Evolutionary conservation across 176 grass and related monocot species (phyloP).

Genomic region (sorghum (Sorghum bicolor)): Sorghum_bicolor_NCBIv3 NC_012875.2:60042001-60042500

Average conservation of each 20-base stretch:
- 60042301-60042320: not conserved
- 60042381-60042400: slow-evolving; percentile 13
- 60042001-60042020: too few species aligned
- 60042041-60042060: too few species aligned
- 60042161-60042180: not conserved
- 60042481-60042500: slow-evolving; percentile 19
- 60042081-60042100: too few species aligned
- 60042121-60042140: too few species aligned
- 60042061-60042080: too few species aligned
- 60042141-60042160: not conserved
- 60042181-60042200: not conserved
- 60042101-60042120: too few species aligned
- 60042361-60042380: slow-evolving; percentile 13
- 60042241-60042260: not conserved
- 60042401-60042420: not conserved
- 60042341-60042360: not conserved
- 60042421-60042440: not conserved
- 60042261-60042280: not conserved
- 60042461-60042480: not conserved
- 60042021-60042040: too few species aligned
- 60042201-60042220: too few species aligned
- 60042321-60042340: not conserved
- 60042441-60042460: not conserved
- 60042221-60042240: not conserved
- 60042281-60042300: not conserved